Evolutionary conservation across 768 basidiomycete species (phyloP).

Genomic region (Scleroderma citrinum): DNA sequence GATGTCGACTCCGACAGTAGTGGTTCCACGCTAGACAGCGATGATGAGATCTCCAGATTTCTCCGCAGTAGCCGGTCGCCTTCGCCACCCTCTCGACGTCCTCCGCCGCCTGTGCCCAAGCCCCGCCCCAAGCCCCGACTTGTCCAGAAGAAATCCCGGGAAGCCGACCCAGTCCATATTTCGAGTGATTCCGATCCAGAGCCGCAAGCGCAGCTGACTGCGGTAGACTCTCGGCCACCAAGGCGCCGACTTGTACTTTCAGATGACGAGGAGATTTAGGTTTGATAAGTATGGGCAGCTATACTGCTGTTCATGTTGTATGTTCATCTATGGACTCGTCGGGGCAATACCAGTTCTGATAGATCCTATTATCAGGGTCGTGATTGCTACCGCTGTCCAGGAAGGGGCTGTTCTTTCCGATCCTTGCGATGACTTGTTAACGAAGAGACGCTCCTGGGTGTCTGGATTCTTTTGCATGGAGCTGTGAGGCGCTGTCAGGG

Average conservation of each 20-base stretch:
- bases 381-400: neutral
- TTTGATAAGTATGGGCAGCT: neutral
- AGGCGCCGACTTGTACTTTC: slow-evolving; percentile 31
- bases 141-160: slow-evolving; percentile 27
- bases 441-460: no score
- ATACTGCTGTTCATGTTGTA: neutral
- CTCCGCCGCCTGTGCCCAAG: slow-evolving; percentile 11
- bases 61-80: slow-evolving; percentile 23
- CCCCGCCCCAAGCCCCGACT: slow-evolving; percentile 36
- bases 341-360: neutral
- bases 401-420: neutral
- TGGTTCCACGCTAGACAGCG: slow-evolving; percentile 14
- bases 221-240: slow-evolving; percentile 13
- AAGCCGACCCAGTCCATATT: slow-evolving; percentile 12
- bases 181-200: slow-evolving; percentile 18
- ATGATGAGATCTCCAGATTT: slow-evolving; percentile 18
- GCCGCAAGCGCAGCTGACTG: slow-evolving; percentile 1
- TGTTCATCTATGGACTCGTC: neutral
- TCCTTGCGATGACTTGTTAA: neutral
- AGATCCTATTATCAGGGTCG: neutral
- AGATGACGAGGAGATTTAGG: slow-evolving; percentile 30
- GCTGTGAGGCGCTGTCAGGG: neutral
- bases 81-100: slow-evolving; percentile 10
- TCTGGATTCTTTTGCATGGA: neutral
- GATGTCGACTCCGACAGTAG: slow-evolving; percentile 16